Evolutionary conservation across 306 rosid species (phyloP), one percentile per base, ranked within the genome.

Genomic region (Neltuma alba): DNA sequence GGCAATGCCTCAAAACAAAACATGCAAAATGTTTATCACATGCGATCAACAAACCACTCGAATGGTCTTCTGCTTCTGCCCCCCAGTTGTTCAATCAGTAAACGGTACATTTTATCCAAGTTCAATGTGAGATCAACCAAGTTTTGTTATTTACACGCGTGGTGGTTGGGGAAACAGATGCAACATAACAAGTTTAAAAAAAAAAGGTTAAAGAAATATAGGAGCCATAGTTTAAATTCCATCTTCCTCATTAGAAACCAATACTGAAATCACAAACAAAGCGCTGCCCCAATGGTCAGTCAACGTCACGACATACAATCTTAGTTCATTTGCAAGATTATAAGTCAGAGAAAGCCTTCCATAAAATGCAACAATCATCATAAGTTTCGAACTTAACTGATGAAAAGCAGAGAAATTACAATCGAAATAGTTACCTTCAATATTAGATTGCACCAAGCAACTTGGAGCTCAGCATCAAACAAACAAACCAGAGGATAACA

Each of bases 391-490:
- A 70, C 73, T 40, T 34, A 70, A 30, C 48, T 12, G 16, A 71
- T 11, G 33, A 23, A 20, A 20, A 33, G 31, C 0, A 69, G 10
- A n/a, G 31, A 66, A 79, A 7, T 34, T 36, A 7, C 37, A 77
- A 55, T 38, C 15, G 3, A 68, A 68, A 1, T 21, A 70, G 52
- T 71, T 16, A 64, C 50, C 81, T 62, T 58, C 30, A 25, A 75
- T 41, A 52, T 81, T 9, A 75, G 74, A 72, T 65, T 30, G 9
- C 76, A 75, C 55, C 45, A 55, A 18, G 9, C 54, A 18, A 72
- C 73, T 63, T 69, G 16, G 68, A 70, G 38, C 60, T 60, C n/a
- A 48, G 76, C 81, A 82, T 74, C 61, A 81, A 81, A 67, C 52
- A 63, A 68, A 55, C 60, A 68, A 54, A 64, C 33, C 62, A 42